Percentiles rank a stretch among this genome's conserved stretches.
Conservation (phyloP, 1,139 yeast species). For the Debaryomycetaceae sp. region DNA sequence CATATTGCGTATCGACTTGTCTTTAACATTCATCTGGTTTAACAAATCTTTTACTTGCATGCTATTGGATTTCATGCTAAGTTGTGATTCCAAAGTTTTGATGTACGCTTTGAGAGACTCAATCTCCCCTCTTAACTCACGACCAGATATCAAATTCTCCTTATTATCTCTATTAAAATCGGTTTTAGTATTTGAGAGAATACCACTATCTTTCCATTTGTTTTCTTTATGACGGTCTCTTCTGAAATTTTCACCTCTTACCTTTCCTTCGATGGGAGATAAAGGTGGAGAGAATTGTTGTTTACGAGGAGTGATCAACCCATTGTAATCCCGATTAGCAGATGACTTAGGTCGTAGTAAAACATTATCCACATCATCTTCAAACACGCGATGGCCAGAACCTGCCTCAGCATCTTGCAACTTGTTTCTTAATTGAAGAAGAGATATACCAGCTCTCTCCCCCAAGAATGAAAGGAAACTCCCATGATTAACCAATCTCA, state of each 20-base stretch:
- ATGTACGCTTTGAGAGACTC: constrained; percentile 17
- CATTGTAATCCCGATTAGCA: not conserved
- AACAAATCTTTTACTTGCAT: constrained; percentile 6
- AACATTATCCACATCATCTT: not conserved
- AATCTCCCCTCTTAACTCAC: constrained; percentile 18
- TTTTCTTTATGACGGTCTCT: constrained; percentile 15
- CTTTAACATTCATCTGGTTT: constrained; percentile 17
- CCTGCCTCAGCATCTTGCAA: not conserved
- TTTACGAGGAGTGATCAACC: not conserved
- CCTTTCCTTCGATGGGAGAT: constrained; percentile 5
- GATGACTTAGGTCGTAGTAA: not conserved
- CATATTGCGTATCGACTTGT: constrained; percentile 17
- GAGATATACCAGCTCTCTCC: constrained; percentile 19
- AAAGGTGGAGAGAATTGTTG: constrained; percentile 9
- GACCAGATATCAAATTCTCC: constrained; percentile 10
- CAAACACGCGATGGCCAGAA: not conserved
- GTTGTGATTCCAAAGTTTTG: constrained; percentile 18
- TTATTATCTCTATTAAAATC: constrained; percentile 8
- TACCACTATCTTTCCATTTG: constrained; percentile 9
- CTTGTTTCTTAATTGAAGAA: not conserved
- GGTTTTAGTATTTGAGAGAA: constrained; percentile 10
- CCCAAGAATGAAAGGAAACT: constrained; percentile 23
- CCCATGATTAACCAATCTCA: constrained; percentile 22
- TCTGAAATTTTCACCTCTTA: not conserved
- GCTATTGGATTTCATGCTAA: constrained; percentile 8